Percentiles rank a stretch among this genome's conserved stretches.
Evolutionary conservation across 177 flowering plant species (phyloP).

Genomic region (Vitis hybrid): DNA sequence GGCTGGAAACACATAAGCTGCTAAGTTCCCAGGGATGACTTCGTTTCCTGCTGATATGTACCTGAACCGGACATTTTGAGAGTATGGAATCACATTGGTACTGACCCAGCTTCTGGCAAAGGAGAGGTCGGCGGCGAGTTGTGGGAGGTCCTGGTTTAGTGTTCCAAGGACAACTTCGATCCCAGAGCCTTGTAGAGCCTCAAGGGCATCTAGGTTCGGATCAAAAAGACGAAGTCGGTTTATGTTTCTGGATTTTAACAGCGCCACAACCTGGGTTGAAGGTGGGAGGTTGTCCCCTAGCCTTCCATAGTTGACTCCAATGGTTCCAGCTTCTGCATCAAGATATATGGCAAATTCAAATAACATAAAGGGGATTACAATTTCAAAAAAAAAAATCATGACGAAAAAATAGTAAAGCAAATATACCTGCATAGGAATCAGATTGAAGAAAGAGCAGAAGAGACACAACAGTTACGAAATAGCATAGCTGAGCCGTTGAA

Average conservation of each 20-base stretch:
- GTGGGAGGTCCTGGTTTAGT: slow-evolving; percentile 21
- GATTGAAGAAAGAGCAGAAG: background rate
- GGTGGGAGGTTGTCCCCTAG: slow-evolving; percentile 37
- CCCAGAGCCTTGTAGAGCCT: slow-evolving; percentile 20
- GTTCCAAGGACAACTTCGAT: slow-evolving; percentile 26
- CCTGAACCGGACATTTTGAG: slow-evolving; percentile 3
- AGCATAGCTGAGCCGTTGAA: background rate
- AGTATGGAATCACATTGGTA: slow-evolving; percentile 19
- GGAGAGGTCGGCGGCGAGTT: slow-evolving; percentile 1
- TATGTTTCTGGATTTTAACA: slow-evolving; percentile 14
- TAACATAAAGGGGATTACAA: background rate
- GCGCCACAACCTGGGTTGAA: slow-evolving; percentile 15
- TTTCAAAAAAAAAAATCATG: background rate
- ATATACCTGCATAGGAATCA: background rate
- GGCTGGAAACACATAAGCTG: slow-evolving; percentile 4
- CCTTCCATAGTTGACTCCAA: slow-evolving; percentile 40
- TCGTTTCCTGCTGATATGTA: slow-evolving; percentile 34
- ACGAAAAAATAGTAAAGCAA: background rate
- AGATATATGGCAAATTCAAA: background rate
- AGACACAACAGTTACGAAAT: background rate
- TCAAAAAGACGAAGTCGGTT: slow-evolving; percentile 18
- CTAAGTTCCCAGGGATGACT: slow-evolving; percentile 20
- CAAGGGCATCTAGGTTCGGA: slow-evolving; percentile 24
- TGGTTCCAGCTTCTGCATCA: slow-evolving; percentile 10
- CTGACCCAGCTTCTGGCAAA: slow-evolving; percentile 17